Base-by-base conservation (phyloP, 192 early-diverging fungal species). In the Mortierella hygrophila region DNA sequence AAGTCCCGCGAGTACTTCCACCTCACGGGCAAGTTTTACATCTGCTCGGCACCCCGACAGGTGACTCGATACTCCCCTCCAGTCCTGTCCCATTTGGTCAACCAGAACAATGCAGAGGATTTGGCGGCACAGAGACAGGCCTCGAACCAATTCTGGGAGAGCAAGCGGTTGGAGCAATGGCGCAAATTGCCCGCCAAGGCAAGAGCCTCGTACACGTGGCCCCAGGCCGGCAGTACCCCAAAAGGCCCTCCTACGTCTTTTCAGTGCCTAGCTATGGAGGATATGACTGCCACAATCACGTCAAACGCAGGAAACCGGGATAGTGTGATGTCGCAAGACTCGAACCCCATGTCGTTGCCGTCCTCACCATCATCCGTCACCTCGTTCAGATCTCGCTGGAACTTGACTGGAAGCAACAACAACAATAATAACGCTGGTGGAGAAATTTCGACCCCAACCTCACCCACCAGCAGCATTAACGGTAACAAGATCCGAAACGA, bases 121-220 rank as follows among this genome's bases (percentile, higher is more conserved):
- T 32, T 65, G 57, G 82, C 55, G 18, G 83, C 70, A 23, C 81
- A 78, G 44, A 81, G 52, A 49, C 88, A 74, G 49, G 76, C 52
- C 29, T 88, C 41, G 75, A 92, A 40, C 87, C 90, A 60, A 92
- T 95, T 91, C 79, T 96, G 95, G 95, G 95, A 96, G 80, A 60
- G 72, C 23, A 88, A 94, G 63, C 89, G 95, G 32, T 40, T 85
- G 26, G 82, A 89, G 65, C 83, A 91, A 55, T 96, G 94, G 94
- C 80, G 90, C 21, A 74, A 87, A 32, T 76, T 96, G 38, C 83
- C 89, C 4, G 85, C 93, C 20, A 83, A 88, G 38, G 92, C 79
- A 32, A 85, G 95, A 40, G 95, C 95, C n/a, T 88, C 83, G 0
- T 96, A 91, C 74, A 93, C 95, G 3, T 96, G 95, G 95, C 95